phyloP scores from a whole-genome alignment of 345 rosid genomes.

The Eucalyptus regnans region DNA sequence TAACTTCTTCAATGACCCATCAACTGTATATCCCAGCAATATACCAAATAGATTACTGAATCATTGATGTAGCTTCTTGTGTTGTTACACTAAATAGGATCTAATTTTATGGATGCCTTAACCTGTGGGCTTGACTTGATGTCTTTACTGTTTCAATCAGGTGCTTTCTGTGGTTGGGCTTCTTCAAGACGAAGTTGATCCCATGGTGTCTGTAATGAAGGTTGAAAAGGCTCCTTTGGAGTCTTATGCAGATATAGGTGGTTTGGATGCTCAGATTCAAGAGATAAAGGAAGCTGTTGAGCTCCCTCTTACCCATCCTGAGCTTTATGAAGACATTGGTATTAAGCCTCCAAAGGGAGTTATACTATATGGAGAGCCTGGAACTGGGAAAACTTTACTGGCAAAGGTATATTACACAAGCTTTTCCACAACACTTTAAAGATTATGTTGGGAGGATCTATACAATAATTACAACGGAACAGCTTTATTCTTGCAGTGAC shows the following conservation, averaged over 20 bases:
- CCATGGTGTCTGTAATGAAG: conserved; percentile 99
- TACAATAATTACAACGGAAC: not conserved
- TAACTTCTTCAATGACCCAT: not conserved
- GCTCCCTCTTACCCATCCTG: conserved; percentile 98
- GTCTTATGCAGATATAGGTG: conserved; percentile 98
- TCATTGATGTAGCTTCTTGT: no score
- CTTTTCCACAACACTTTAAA: not conserved
- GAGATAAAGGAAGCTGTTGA: conserved; percentile 99
- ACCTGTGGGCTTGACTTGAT: not conserved
- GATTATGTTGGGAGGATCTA: not conserved
- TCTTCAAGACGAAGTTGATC: conserved; percentile 97
- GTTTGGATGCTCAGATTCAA: conserved; percentile 97
- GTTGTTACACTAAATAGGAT: not conserved
- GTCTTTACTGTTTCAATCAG: conserved; percentile 10
- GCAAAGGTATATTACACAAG: conserved; percentile 52
- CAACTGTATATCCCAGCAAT: not conserved
- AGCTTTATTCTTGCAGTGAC: not conserved
- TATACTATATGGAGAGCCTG: conserved; percentile 97
- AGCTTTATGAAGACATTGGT: conserved; percentile 96
- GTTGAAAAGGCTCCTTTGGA: conserved; percentile 98
- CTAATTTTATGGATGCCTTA: not conserved
- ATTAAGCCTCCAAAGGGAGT: conserved; percentile 99
- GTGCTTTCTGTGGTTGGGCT: conserved; percentile 94
- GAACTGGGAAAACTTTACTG: conserved; percentile 97
- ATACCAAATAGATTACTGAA: not conserved